Evolutionary conservation across 2,329 filamentous ascomycete species (phyloP), one percentile per base, ranked within the genome.

Genomic region (Juglanconis oblonga): DNA sequence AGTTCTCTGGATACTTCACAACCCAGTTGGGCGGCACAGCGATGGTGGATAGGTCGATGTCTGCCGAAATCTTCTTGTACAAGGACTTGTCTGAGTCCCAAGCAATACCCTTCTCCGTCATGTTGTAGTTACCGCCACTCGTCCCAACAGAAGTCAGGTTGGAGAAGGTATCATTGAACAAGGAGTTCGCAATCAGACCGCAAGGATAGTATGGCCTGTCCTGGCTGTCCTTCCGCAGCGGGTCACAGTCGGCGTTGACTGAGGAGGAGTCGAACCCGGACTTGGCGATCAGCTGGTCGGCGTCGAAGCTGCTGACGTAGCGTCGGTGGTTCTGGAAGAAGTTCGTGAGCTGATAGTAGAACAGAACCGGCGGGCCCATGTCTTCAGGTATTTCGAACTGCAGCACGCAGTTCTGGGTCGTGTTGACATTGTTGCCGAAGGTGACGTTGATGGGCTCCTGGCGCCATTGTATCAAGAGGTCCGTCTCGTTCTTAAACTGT

Each of bases 281-380:
- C 5, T 86, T 79, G 50, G 93, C 95, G 66, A 88, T 77, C 56
- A 99, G 81, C 75, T 99, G 95, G 55, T 90, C 81, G 59, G 88
- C 83, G 70, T 93, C 89, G 69, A 96, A 89, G 1, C 91, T 96
- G 71, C 92, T 90, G 62, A 97, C 95, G 68, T 99, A 99, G 74
- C 94, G 88, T 66, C 95, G 89, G 73, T 99, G 95, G 73, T 99
- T 99, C 76, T 99, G 95, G 79, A 98, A 98, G 78, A 99, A 99
- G 77, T 98, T 97, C 60, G 92, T 94, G 64, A 99, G 87, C 67
- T 90, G 89, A 76, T 99, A 99, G 79, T 97, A 99, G 75, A 98
- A 87, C 63, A 94, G 84, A 10, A 99, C 90, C 0, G 94, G 92
- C 1, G 92, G 85, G 3, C 83, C 81, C 75, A 99, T 88, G 61